Percentiles rank a stretch among this genome's conserved stretches.
Evolutionary conservation across 148 eudicot genomes (phyloP).

Genomic region (Simmondsia chinensis): DNA sequence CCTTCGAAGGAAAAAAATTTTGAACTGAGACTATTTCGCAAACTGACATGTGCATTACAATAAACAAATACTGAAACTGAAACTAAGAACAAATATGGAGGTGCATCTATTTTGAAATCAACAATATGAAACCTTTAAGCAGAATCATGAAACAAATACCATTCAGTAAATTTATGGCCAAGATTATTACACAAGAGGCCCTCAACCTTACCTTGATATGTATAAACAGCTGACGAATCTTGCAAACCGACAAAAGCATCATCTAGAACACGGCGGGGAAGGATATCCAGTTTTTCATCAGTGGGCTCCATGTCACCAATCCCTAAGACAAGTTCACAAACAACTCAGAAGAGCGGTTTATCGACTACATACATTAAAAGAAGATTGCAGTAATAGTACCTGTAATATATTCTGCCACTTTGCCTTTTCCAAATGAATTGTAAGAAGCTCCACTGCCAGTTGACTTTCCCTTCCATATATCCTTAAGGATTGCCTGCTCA

Average conservation of each 20-base stretch:
- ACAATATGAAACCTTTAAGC: constrained; percentile 2
- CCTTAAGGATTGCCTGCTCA: constrained; percentile 52
- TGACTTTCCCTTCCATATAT: constrained; percentile 76
- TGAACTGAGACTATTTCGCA: too few species aligned
- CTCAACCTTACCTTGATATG: constrained; percentile 22
- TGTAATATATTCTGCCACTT: constrained; percentile 33
- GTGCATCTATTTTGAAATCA: too few species aligned
- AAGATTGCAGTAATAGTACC: constrained; percentile 28
- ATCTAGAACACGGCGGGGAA: constrained; percentile 18
- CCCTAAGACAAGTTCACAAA: constrained; percentile 14
- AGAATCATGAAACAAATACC: too few species aligned
- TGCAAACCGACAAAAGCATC: constrained; percentile 24
- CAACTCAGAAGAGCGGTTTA: constrained; percentile 2
- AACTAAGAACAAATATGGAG: too few species aligned
- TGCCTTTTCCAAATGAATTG: constrained; percentile 41
- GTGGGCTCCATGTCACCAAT: constrained; percentile 21
- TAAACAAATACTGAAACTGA: too few species aligned
- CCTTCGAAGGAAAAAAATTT: too few species aligned
- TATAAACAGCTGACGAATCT: constrained; percentile 13
- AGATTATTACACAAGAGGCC: neutral
- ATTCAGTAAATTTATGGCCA: too few species aligned
- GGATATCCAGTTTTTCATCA: constrained; percentile 21
- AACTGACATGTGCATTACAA: too few species aligned
- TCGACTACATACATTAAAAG: constrained; percentile 1
- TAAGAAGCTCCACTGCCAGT: constrained; percentile 50